Evolutionary conservation across 176 grass and related monocot genomes (phyloP).

Genomic region (Carex myosuroides): DNA sequence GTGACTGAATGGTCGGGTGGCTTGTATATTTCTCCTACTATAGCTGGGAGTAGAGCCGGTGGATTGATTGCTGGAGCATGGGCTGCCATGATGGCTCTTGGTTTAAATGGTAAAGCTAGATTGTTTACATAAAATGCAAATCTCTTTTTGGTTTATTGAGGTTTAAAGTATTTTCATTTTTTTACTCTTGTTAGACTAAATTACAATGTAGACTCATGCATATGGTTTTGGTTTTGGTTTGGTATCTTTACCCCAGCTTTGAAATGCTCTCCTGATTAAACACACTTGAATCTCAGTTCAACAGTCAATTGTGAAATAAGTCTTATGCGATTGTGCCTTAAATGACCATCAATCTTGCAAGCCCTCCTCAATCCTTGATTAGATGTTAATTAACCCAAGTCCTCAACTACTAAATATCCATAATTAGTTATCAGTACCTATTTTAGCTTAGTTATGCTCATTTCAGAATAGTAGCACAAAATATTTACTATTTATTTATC

Average conservation of each 20-base stretch:
- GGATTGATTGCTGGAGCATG: conserved; percentile 90
- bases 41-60: conserved; percentile 90
- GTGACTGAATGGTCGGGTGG: conserved; percentile 99
- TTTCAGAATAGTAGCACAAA: not conserved
- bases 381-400: not conserved
- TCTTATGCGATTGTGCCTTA: not conserved
- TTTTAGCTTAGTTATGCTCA: not conserved
- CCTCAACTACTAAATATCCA: not conserved
- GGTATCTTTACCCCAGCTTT: not conserved
- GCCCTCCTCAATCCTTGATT: not conserved
- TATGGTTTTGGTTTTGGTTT: not conserved
- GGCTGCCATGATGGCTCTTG: conserved; percentile 92
- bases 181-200: not conserved
- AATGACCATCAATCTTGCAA: not conserved
- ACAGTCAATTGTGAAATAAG: not conserved
- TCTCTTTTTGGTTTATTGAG: not conserved
- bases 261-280: not conserved
- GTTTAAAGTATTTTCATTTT: not conserved
- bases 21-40: conserved; percentile 88
- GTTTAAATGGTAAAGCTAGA: conserved; percentile 56
- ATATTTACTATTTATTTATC: not conserved
- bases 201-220: not conserved
- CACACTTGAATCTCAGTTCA: not conserved
- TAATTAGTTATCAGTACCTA: not conserved
- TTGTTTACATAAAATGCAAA: not conserved